Conservation (phyloP, 2,329 filamentous ascomycete genomes). For the Chaetomium sp. region DNA sequence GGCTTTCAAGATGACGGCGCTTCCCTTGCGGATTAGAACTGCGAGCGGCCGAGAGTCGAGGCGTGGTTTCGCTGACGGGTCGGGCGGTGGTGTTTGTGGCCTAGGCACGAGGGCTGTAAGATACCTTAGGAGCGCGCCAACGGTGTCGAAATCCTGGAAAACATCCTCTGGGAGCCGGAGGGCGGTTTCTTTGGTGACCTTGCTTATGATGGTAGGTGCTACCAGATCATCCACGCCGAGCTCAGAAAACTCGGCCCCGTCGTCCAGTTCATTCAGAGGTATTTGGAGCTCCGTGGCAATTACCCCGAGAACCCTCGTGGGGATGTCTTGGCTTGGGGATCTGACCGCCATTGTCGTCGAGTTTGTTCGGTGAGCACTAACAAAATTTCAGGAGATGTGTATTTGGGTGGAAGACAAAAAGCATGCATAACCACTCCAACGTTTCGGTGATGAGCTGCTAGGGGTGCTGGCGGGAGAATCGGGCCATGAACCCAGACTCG, state of each 20-base stretch:
- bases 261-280: neutral
- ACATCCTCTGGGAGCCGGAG: neutral
- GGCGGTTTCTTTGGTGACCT: neutral
- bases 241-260: neutral
- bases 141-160: neutral
- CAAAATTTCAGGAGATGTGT: neutral
- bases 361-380: neutral
- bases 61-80: neutral
- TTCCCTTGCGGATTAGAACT: neutral
- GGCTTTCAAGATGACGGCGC: neutral
- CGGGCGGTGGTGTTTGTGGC: neutral
- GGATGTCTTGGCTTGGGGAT: neutral
- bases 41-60: neutral
- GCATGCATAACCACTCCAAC: too few relatives aligned
- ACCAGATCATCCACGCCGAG: neutral
- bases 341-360: neutral
- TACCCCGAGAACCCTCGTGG: neutral
- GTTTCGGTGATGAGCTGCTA: too few relatives aligned
- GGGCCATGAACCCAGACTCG: too few relatives aligned
- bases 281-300: neutral
- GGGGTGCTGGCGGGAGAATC: too few relatives aligned
- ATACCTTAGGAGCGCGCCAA: neutral
- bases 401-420: neutral
- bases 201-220: neutral
- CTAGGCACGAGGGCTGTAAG: neutral